Conservation (phyloP, 2,329 filamentous ascomycete species). For the Alternaria brassicicola region DNA sequence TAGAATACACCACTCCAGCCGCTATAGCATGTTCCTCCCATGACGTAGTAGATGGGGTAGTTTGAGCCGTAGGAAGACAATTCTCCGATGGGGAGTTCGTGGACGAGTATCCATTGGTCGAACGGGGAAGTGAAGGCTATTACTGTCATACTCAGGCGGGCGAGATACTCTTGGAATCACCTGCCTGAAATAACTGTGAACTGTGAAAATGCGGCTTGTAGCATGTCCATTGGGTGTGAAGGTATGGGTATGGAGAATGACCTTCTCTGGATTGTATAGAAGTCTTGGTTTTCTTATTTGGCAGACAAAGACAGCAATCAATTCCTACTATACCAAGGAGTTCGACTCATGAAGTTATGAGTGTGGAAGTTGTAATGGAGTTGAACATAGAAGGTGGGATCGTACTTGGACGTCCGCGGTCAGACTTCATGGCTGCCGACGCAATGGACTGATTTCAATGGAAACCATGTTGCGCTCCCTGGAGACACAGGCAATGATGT, state of each 20-base stretch:
- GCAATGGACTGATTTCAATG: slow-evolving; percentile 37
- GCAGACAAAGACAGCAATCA: not conserved
- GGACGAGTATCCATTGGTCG: slow-evolving; percentile 31
- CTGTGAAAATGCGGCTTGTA: not conserved
- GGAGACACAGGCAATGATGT: slow-evolving; percentile 19
- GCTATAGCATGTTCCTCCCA: slow-evolving; percentile 28
- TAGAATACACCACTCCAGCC: slow-evolving; percentile 25
- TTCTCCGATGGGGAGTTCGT: slow-evolving; percentile 28
- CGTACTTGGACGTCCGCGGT: slow-evolving; percentile 1
- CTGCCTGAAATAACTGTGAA: not conserved
- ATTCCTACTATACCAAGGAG: not conserved
- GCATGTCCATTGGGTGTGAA: not conserved
- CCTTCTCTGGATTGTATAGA: not conserved
- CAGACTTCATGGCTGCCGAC: slow-evolving; percentile 25
- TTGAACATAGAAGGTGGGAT: not conserved
- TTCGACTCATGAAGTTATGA: not conserved
- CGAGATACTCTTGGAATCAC: slow-evolving; percentile 18
- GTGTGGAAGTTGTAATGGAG: not conserved
- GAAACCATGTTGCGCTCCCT: slow-evolving; percentile 27
- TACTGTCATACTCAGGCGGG: slow-evolving; percentile 33
- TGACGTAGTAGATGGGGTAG: slow-evolving; percentile 32
- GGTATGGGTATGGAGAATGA: not conserved
- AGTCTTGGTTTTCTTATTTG: slow-evolving; percentile 1
- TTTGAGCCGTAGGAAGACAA: slow-evolving; percentile 20
- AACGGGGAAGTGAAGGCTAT: slow-evolving; percentile 26